Conservation (phyloP, 1,284 basidiomycete genomes). For the Leccinum insigne region DNA sequence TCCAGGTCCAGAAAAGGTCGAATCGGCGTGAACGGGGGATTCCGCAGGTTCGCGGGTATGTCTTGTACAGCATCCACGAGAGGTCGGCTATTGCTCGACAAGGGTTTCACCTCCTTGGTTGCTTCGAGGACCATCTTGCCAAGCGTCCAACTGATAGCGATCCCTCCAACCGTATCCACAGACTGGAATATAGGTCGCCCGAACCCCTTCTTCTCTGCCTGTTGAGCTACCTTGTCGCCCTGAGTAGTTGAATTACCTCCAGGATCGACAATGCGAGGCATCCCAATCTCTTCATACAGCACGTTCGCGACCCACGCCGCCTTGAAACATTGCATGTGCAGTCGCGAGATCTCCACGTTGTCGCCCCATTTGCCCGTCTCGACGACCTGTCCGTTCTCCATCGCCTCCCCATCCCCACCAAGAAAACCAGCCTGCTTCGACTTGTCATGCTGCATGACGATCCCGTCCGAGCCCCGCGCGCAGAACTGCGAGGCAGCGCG, state of each 20-base stretch:
- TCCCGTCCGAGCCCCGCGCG: slow-evolving; percentile 73
- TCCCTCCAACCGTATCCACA: too few relatives aligned
- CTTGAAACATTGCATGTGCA: slow-evolving; percentile 99
- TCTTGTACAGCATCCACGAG: too few relatives aligned
- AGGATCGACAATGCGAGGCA: slow-evolving; percentile 89
- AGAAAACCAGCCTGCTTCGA: slow-evolving; percentile 47
- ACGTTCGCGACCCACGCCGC: slow-evolving; percentile 98
- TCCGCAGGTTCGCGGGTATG: too few relatives aligned
- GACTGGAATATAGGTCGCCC: too few relatives aligned
- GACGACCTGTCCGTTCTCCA: slow-evolving; percentile 57
- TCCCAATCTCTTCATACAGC: slow-evolving; percentile 93
- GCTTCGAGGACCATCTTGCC: too few relatives aligned
- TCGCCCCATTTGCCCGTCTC: slow-evolving; percentile 69
- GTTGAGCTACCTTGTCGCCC: slow-evolving; percentile 59
- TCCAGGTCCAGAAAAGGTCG: too few relatives aligned
- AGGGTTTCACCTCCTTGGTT: too few relatives aligned
- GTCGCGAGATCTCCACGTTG: slow-evolving; percentile 76
- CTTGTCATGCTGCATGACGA: slow-evolving; percentile 68
- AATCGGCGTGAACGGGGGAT: too few relatives aligned
- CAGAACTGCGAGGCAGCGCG: slow-evolving; percentile 91
- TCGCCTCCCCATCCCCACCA: slow-evolving; percentile 57
- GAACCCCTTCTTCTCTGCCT: too few relatives aligned
- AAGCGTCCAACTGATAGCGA: too few relatives aligned
- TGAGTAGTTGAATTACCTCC: slow-evolving; percentile 70
- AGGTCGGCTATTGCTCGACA: too few relatives aligned